Evolutionary conservation across 805 yeast species (phyloP).

Genomic region (Debaryomyces hansenii): DNA sequence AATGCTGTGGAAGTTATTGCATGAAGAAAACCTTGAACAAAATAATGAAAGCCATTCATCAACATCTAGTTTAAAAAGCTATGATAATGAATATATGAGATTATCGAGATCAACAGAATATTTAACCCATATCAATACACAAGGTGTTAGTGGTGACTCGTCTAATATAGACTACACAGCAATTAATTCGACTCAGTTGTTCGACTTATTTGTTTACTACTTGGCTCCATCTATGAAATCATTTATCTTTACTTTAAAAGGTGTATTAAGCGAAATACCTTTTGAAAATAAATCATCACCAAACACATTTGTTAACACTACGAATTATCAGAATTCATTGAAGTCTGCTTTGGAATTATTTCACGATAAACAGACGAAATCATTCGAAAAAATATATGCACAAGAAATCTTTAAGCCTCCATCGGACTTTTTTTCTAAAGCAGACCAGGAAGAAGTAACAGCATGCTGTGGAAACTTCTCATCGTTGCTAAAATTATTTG

Average conservation of each 20-base stretch:
- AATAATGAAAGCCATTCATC: constrained; percentile 13
- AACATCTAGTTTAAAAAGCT: constrained; percentile 24
- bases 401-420: constrained; percentile 48
- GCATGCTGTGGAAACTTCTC: constrained; percentile 84
- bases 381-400: constrained; percentile 58
- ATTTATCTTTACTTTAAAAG: constrained; percentile 60
- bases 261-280: constrained; percentile 59
- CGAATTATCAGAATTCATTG: constrained; percentile 48
- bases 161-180: constrained; percentile 19
- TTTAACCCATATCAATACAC: constrained; percentile 21
- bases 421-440: constrained; percentile 36
- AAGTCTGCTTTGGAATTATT: constrained; percentile 54
- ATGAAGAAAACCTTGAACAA: constrained; percentile 15
- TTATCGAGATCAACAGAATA: constrained; percentile 30
- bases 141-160: background rate
- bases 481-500: constrained; percentile 59
- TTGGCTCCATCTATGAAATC: constrained; percentile 75
- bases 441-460: constrained; percentile 77
- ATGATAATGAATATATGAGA: constrained; percentile 12
- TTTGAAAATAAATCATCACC: constrained; percentile 40
- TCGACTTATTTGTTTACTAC: constrained; percentile 64
- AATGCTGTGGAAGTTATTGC: constrained; percentile 59
- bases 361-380: constrained; percentile 53
- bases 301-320: constrained; percentile 37
- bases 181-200: constrained; percentile 45